Evolutionary conservation across 371 early-diverging fungal genomes (phyloP).

Genomic region (Mucor piriformis): DNA sequence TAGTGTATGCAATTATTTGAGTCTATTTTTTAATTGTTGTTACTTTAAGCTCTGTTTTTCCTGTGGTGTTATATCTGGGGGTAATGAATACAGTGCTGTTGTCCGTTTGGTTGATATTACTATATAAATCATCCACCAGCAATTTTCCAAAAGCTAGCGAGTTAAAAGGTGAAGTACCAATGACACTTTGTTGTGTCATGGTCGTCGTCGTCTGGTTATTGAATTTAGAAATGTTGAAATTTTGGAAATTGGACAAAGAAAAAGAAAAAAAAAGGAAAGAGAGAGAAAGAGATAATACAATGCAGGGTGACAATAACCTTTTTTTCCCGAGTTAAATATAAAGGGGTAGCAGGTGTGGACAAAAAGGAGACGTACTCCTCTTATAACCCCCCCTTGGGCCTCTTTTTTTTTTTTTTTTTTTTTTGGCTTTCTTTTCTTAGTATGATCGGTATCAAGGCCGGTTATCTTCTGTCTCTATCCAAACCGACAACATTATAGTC

Average conservation of each 20-base stretch:
- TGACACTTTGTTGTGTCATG: constrained; percentile 23
- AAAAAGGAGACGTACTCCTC: background rate
- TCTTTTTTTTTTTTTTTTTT: background rate
- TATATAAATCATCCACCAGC: constrained; percentile 33
- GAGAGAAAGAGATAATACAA: constrained; percentile 2
- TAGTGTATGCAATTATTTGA: background rate
- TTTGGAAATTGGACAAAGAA: background rate
- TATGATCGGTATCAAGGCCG: constrained; percentile 2
- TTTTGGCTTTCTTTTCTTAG: background rate
- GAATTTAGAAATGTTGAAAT: constrained; percentile 2
- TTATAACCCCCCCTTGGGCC: background rate
- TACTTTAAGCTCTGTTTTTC: constrained; percentile 45
- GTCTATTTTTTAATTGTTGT: background rate
- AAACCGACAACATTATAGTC: no score
- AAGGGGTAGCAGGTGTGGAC: constrained; percentile 2
- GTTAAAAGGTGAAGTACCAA: constrained; percentile 5
- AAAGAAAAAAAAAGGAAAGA: constrained; percentile 6
- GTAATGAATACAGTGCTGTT: constrained; percentile 42
- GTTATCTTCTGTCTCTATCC: background rate
- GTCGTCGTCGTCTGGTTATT: background rate
- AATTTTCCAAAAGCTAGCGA: constrained; percentile 38
- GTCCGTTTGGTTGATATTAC: constrained; percentile 42
- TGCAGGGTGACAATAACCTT: constrained; percentile 7
- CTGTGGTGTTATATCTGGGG: constrained; percentile 43
- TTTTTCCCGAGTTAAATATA: constrained; percentile 1